These are phyloP conservation scores for Tephrocybe rancida DNA, from an alignment of 768 basidiomycete genomes.

Conservation along the genomic window DNA sequence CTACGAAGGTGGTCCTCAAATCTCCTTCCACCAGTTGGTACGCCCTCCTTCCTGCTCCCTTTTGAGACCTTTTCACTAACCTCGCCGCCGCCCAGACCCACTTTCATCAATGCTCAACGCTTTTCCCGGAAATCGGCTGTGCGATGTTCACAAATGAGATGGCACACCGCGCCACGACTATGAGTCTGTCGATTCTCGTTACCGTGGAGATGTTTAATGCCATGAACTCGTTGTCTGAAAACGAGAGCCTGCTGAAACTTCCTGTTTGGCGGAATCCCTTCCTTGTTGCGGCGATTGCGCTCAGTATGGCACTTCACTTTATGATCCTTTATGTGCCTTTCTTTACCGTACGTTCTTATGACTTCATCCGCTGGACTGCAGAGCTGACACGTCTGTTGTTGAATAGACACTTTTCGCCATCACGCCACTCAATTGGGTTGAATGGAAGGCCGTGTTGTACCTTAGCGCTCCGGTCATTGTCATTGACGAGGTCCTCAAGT, in stretches of 20 bases:
- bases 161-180: conserved; percentile 88
- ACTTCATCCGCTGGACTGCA: not conserved
- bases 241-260: conserved; percentile 86
- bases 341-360: conserved; percentile 73
- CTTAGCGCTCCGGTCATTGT: conserved; percentile 87
- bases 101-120: conserved; percentile 87
- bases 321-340: conserved; percentile 97
- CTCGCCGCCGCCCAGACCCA: conserved; percentile 64
- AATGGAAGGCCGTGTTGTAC: conserved; percentile 93
- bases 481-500: conserved; percentile 91
- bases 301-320: conserved; percentile 93
- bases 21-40: conserved; percentile 91
- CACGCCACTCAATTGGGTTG: conserved; percentile 89
- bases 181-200: conserved; percentile 95
- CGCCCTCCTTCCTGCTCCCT: conserved; percentile 25
- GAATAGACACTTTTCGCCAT: conserved; percentile 83
- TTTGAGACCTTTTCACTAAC: not conserved
- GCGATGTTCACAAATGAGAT: conserved; percentile 92
- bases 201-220: conserved; percentile 98
- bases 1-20: conserved; percentile 89
- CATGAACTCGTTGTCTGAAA: conserved; percentile 97
- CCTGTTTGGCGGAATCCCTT: conserved; percentile 96
- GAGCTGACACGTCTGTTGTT: conserved; percentile 2
- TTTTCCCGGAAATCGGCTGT: conserved; percentile 92
- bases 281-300: conserved; percentile 83